Base-by-base conservation (phyloP, 2,329 filamentous ascomycete species). In the Balansia obtecta region DNA sequence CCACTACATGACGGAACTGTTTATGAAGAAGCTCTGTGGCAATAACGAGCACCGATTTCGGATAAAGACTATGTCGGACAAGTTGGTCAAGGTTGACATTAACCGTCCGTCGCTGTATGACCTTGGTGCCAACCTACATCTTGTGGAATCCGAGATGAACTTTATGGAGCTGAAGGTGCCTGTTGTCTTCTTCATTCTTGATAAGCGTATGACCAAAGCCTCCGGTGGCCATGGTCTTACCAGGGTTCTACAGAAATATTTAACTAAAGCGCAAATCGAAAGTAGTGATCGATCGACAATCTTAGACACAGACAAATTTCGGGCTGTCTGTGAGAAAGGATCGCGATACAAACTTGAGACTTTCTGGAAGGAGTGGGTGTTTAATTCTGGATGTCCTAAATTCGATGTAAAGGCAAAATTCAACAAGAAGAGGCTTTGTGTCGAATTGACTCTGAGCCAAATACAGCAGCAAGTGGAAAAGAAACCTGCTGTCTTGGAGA, bases 341-440 rank as follows among this genome's bases (percentile, higher is more conserved):
- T 88, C 88, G 12, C 88, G 93, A 60, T 85, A 85, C 53, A 86
- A 88, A 30, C 77, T 96, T 0, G 93, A 98, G 54, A 76, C 80
- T 1, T 97, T 98, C 64, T 97, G 94, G 76, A 82, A 83, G 42
- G 91, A 98, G 63, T 98, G 91, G 91, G 80, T 98, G 0, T 79
- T 85, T 55, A 85, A 86, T 11, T 83, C 88, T 15, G 94, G 94
- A 0, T 97, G 90, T 59, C 93, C 94, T 0, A 80, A 83, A 41
- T 95, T 98, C 58, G 76, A 85, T 46, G 86, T 95, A 46, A 86
- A 82, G 39, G 90, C 95, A 57, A 80, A 84, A 16, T 98, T 98
- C 70, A 98, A 98, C 64, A 97, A 97, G 71, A 98, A 98, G 71
- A 86, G 94, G 58, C 75, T 97, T 4, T 90, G 91, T 30, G 88